Evolutionary conservation across 2,329 filamentous ascomycete species (phyloP), one percentile per base, ranked within the genome.

Genomic region (Acephala macrosclerotiorum): DNA sequence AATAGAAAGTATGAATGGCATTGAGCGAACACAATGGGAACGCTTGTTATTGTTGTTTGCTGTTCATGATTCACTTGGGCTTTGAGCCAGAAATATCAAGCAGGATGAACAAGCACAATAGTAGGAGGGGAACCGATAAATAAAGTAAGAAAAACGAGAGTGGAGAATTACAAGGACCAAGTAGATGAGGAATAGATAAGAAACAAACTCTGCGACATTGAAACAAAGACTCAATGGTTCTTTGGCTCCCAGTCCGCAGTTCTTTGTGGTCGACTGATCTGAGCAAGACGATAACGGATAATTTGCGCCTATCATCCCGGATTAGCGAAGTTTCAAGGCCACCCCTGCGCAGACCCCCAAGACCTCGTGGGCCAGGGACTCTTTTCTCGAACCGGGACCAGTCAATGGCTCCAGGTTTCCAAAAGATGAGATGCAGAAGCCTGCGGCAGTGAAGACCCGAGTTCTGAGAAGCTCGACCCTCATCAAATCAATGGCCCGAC

Each of bases 391-490:
- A 42, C 40, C 40, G 18, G 40, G n/a, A n/a, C 40, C 40, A 42
- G 40, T 42, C 40, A 42, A 42, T n/a, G 12, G 12, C 40, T n/a
- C 14, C 40, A 16, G 45, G 33, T 25, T 49, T 33, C 63, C n/a
- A 22, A n/a, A 66, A 71, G 66, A 70, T 73, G 71, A 73, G 72
- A 73, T 72, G 72, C 64, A 70, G 49, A 66, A 61, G 66, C 61
- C 35, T 53, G 29, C 29, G 29, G 29, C 38, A 29, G 33, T 33
- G 20, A 22, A 49, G 25, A 45, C 18, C 18, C 38, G 25, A 57
- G 63, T 68, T 64, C 66, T 66, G 67, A 45, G 36, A 26, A 40
- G 33, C 22, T 36, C 16, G 16, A 9, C 36, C 25, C 49, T 51
- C 38, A 3, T 3, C 38, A 57, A 42, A 63, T 58, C 53, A 38